Percentiles rank a stretch among this genome's conserved stretches.
phyloP scores from a whole-genome alignment of 108 stramenopile genomes.

The Cyclotella distinguenda region DNA sequence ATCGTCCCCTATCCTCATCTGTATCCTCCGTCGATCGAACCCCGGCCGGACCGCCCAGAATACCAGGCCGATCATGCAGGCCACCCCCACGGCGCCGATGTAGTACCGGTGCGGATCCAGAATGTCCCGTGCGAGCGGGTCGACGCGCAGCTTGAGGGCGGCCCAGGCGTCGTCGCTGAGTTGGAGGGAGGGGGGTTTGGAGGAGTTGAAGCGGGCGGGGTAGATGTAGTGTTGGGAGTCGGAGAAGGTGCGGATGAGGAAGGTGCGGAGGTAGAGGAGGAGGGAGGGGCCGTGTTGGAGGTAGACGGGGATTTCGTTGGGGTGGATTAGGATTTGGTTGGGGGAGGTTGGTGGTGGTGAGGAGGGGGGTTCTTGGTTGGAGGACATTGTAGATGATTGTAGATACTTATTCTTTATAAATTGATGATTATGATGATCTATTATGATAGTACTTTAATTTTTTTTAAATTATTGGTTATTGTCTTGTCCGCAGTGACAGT shows the following conservation, averaged over 20 bases:
- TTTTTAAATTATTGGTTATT: too few relatives aligned
- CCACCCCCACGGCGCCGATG: slow-evolving; percentile 20
- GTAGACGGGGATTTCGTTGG: slow-evolving; percentile 45
- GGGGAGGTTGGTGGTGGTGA: neutral
- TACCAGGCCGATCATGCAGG: slow-evolving; percentile 23
- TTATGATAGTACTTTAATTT: too few relatives aligned
- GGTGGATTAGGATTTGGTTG: slow-evolving; percentile 6
- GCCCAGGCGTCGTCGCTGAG: slow-evolving; percentile 50
- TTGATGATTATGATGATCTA: too few relatives aligned
- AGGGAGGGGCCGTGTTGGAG: slow-evolving; percentile 40
- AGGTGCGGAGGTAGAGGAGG: slow-evolving; percentile 18
- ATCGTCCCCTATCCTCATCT: slow-evolving; percentile 11
- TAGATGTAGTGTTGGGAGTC: slow-evolving; percentile 29
- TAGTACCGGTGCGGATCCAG: slow-evolving; percentile 48
- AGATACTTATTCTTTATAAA: neutral
- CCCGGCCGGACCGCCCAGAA: slow-evolving; percentile 47
- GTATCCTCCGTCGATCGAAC: slow-evolving; percentile 20
- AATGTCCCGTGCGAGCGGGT: slow-evolving; percentile 47
- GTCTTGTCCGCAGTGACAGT: too few relatives aligned
- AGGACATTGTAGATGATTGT: neutral
- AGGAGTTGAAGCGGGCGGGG: slow-evolving; percentile 42
- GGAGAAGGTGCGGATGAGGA: slow-evolving; percentile 20
- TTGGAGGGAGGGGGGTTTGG: slow-evolving; percentile 31
- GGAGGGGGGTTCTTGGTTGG: neutral
- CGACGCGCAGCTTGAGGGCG: slow-evolving; percentile 48